Percentiles rank a stretch among this genome's conserved stretches.
Evolutionary conservation across 2,329 filamentous ascomycete species (phyloP).

Genomic region (Cladosporium velox): DNA sequence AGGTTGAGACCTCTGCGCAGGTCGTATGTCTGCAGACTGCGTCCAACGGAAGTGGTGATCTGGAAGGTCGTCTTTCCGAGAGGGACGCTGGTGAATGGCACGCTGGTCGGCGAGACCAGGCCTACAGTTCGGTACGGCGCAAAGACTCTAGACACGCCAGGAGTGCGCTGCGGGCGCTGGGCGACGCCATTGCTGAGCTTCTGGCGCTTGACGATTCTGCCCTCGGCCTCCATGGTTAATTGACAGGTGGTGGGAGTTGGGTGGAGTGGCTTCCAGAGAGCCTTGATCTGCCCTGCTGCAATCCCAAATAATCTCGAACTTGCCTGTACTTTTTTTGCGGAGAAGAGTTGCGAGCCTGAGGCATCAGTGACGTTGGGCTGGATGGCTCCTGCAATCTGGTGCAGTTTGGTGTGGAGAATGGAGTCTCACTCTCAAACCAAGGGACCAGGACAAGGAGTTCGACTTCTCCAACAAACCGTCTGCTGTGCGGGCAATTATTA

Average conservation of each 20-base stretch:
- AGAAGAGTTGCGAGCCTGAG: background rate
- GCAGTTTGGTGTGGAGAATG: background rate
- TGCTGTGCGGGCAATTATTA: background rate
- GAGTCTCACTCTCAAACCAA: background rate
- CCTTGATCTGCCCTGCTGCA: background rate
- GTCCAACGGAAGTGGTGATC: conserved; percentile 91
- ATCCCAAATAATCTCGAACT: conserved; percentile 1
- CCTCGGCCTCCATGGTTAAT: conserved; percentile 23
- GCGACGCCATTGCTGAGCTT: conserved; percentile 50
- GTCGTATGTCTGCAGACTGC: conserved; percentile 93
- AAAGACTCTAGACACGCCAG: conserved; percentile 71
- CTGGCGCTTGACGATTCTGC: conserved; percentile 65
- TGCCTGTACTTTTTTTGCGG: background rate
- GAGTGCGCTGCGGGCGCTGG: conserved; percentile 28
- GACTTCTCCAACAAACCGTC: background rate
- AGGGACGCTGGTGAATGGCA: conserved; percentile 86
- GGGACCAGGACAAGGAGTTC: background rate
- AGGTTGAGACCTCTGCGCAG: conserved; percentile 85
- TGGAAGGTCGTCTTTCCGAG: conserved; percentile 95
- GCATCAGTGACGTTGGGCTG: background rate
- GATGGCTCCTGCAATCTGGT: background rate
- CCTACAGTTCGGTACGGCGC: conserved; percentile 94
- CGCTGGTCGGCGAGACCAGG: conserved; percentile 83
- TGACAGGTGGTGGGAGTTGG: background rate
- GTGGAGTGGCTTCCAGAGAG: background rate